phyloP scores from a whole-genome alignment of 441 rosid genomes.

The Erodium moschatum region DNA sequence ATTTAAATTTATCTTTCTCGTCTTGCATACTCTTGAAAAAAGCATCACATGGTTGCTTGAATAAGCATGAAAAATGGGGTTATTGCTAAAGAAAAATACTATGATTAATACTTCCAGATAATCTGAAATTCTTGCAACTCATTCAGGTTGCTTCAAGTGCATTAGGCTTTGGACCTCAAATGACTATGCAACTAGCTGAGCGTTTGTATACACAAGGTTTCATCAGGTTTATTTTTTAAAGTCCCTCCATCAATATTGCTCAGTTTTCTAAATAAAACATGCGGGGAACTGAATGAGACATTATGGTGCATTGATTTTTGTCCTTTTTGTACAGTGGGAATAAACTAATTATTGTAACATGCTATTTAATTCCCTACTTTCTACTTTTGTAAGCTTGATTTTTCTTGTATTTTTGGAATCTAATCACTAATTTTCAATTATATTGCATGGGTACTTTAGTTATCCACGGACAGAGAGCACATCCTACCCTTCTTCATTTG shows the following conservation, averaged over 20 bases:
- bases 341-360: neutral
- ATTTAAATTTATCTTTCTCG: no score
- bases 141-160: slow-evolving; percentile 91
- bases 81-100: no score
- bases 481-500: slow-evolving; percentile 86
- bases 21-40: no score
- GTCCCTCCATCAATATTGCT: slow-evolving; percentile 17
- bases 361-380: neutral
- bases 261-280: slow-evolving; percentile 1
- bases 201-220: slow-evolving; percentile 81
- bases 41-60: no score
- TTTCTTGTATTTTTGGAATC: slow-evolving; percentile 5
- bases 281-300: neutral
- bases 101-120: neutral
- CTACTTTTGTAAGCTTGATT: neutral
- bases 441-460: slow-evolving; percentile 29
- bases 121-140: slow-evolving; percentile 12
- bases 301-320: neutral
- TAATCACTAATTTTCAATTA: neutral
- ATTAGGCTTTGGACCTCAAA: slow-evolving; percentile 84
- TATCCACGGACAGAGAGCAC: slow-evolving; percentile 97
- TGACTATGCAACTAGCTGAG: slow-evolving; percentile 85
- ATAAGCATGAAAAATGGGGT: no score
- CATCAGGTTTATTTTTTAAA: slow-evolving; percentile 50
- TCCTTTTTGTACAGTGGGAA: neutral